Base-by-base conservation (phyloP, 192 early-diverging fungal genomes). In the Backusella psychrophila region DNA sequence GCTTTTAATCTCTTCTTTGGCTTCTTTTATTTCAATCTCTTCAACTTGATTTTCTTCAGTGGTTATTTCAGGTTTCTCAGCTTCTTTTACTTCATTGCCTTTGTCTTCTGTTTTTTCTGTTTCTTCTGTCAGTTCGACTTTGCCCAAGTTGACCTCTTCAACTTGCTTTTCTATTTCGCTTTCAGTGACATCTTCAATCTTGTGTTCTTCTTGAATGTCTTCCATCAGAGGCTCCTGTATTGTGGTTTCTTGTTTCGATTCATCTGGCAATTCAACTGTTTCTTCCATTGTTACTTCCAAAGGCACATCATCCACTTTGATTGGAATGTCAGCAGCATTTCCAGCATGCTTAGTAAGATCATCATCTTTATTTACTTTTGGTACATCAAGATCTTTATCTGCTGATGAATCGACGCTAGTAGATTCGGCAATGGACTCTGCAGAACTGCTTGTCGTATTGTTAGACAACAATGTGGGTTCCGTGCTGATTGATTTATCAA, bases 401-500 rank as follows among this genome's bases (percentile, higher is more conserved):
- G 56, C 26, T 9, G 56, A 14, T 23, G 12, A 63, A 29, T 63
- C 11, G 9, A 26, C 12, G 12, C 56, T 63, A 12, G 9, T 29
- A 11, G 21, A n/a, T 26, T 63, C 56, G 21, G 56, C 29, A 26
- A 29, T 29, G 12, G 23, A 63, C 56, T 23, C 7, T 63, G 56
- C 56, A 63, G 56, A 63, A 63, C 23, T 63, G 56, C 56, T 63
- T 63, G 56, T 63, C 56, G 56, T 63, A 63, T 63, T 63, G 56
- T 63, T 63, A 63, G 56, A 63, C 23, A 29, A 14, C 23, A 23
- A 12, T 29, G 56, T 63, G 12, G 9, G 56, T 9, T 12, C 12
- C 26, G 4, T 4, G 9, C n/a, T 4, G 29, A 63, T 63, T 63
- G 56, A 63, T 29, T 63, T 29, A 63, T 63, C 23, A 29, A 11